These are phyloP conservation scores for Quercus engelmannii DNA, from an alignment of 306 rosid species.

Conservation along the genomic window DNA sequence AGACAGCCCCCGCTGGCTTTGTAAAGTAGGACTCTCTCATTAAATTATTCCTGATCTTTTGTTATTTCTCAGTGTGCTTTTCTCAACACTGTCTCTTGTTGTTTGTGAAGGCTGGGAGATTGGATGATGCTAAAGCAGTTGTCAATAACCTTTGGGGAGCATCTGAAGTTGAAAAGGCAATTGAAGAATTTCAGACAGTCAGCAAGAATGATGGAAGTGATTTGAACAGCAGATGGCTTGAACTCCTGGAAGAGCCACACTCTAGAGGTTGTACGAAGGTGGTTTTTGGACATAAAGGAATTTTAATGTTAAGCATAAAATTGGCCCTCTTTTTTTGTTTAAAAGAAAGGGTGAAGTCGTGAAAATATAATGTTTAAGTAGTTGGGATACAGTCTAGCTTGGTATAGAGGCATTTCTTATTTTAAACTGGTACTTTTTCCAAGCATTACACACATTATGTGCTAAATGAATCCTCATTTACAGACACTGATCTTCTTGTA, in stretches of 20 bases:
- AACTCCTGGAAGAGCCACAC: conserved; percentile 71
- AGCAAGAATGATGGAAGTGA: conserved; percentile 75
- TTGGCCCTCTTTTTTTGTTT: background rate
- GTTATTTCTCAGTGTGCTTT: conserved; percentile 1
- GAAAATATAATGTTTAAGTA: background rate
- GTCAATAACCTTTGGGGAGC: conserved; percentile 76
- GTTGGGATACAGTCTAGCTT: conserved; percentile 5
- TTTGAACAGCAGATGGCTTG: conserved; percentile 69
- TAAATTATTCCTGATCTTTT: conserved; percentile 3
- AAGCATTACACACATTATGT: background rate
- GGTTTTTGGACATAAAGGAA: conserved; percentile 37
- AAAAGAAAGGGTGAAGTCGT: conserved; percentile 8
- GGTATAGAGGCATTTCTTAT: conserved; percentile 3
- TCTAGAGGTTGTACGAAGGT: conserved; percentile 89
- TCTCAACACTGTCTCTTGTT: conserved; percentile 11
- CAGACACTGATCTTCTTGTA: conserved; percentile 19
- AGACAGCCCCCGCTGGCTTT: conserved; percentile 95
- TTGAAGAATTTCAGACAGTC: conserved; percentile 70
- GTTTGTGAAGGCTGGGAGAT: conserved; percentile 62
- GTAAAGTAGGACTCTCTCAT: conserved; percentile 54
- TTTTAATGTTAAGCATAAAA: conserved; percentile 2
- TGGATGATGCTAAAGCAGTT: conserved; percentile 58
- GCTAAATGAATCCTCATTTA: conserved; percentile 13
- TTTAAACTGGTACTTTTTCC: background rate
- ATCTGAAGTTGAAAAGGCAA: conserved; percentile 69